A percentile compares a stretch with the other conserved stretches of the same genome.
These are phyloP conservation scores for Colletotrichum sp. DNA, from an alignment of 2,329 filamentous ascomycete genomes.

Conservation along the genomic window DNA sequence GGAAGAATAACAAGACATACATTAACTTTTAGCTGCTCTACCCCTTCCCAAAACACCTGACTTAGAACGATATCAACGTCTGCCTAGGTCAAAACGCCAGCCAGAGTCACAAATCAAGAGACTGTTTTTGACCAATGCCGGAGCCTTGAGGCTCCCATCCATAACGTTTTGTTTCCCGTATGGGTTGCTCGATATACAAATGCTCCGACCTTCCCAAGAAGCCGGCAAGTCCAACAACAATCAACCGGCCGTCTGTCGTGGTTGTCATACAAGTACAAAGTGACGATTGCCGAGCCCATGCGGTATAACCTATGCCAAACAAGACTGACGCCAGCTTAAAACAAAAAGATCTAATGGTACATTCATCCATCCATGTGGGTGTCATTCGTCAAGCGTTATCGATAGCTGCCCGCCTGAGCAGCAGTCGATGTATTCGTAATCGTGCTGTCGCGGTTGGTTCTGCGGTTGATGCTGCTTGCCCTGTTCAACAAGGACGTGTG, in stretches of 20 bases:
- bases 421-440: slow-evolving; percentile 44
- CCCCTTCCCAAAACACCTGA: not conserved
- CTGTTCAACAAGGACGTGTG: slow-evolving; percentile 47
- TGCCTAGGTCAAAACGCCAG: not conserved
- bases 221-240: slow-evolving; percentile 3
- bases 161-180: slow-evolving; percentile 8
- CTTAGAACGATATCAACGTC: not conserved
- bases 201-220: slow-evolving; percentile 4
- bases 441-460: slow-evolving; percentile 48
- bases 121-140: not conserved
- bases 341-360: slow-evolving; percentile 24
- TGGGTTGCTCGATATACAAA: slow-evolving; percentile 16
- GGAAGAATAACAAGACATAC: not conserved
- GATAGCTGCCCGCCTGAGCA: slow-evolving; percentile 47
- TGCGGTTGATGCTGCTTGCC: slow-evolving; percentile 50
- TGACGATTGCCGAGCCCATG: slow-evolving; percentile 9
- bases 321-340: slow-evolving; percentile 20
- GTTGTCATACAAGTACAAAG: slow-evolving; percentile 20
- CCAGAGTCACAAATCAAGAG: not conserved
- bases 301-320: slow-evolving; percentile 21
- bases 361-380: slow-evolving; percentile 24
- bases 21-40: not conserved
- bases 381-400: slow-evolving; percentile 42
- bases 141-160: not conserved
- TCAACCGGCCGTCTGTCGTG: slow-evolving; percentile 20